A percentile compares a stretch with the other conserved stretches of the same genome.
Conservation (phyloP, 345 rosid species). For the Ailanthus altissimus region DNA sequence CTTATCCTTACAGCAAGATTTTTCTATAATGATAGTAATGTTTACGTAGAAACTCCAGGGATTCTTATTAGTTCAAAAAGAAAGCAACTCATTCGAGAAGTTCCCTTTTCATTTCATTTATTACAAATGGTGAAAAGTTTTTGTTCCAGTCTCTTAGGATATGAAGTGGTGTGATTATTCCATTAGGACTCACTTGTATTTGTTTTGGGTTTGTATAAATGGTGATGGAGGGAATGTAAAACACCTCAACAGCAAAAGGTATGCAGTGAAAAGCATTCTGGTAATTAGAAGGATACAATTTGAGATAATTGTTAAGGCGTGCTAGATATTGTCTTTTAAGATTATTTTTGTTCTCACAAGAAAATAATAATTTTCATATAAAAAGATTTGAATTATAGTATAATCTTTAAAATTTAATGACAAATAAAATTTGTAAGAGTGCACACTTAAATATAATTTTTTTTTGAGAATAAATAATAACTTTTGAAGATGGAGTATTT, state of each 20-base stretch:
- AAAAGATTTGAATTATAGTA: too few species aligned
- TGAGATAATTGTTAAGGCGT: not conserved
- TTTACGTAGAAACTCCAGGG: not conserved
- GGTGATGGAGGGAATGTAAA: not conserved
- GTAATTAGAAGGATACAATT: conserved; percentile 27
- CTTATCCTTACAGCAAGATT: not conserved
- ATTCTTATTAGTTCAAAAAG: not conserved
- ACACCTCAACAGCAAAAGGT: conserved; percentile 10
- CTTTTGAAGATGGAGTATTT: too few species aligned
- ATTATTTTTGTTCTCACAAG: too few species aligned
- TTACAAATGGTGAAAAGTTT: conserved; percentile 11
- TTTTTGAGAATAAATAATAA: too few species aligned
- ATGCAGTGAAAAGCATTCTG: conserved; percentile 43
- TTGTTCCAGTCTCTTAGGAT: not conserved
- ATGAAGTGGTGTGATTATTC: conserved; percentile 1
- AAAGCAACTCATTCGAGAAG: not conserved
- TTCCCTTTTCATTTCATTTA: not conserved
- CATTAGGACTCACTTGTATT: conserved; percentile 11
- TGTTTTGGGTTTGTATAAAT: not conserved
- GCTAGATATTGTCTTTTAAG: not conserved
- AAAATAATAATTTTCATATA: too few species aligned
- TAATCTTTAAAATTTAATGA: too few species aligned
- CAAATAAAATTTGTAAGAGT: too few species aligned
- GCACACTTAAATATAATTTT: too few species aligned
- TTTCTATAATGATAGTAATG: not conserved